These are phyloP conservation scores for Magnolia changhungtana DNA, from an alignment of 164 flowering plant genomes.

Conservation along the genomic window DNA sequence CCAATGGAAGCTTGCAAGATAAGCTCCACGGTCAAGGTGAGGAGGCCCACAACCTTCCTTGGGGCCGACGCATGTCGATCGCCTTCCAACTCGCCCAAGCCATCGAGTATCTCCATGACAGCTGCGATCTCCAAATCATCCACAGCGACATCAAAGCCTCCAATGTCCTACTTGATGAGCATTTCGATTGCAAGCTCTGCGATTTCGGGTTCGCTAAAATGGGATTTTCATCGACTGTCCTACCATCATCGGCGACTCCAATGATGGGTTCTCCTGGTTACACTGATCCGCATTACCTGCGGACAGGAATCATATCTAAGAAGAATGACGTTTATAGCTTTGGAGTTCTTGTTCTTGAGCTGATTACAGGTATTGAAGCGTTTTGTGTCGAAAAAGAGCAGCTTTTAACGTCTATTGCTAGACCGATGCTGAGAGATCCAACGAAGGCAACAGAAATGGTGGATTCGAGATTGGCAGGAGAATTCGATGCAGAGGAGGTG, in stretches of 20 bases:
- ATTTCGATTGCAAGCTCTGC: constrained; percentile 59
- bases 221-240: constrained; percentile 55
- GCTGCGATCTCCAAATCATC: constrained; percentile 47
- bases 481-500: constrained; percentile 38
- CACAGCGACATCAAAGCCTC: constrained; percentile 83
- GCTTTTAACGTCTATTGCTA: constrained; percentile 29
- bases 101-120: constrained; percentile 60
- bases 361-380: constrained; percentile 67
- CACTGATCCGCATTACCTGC: constrained; percentile 65
- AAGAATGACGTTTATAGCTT: constrained; percentile 76
- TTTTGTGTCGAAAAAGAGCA: constrained; percentile 37
- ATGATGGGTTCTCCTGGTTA: constrained; percentile 78
- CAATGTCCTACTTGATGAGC: constrained; percentile 60
- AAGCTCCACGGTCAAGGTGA: constrained; percentile 34
- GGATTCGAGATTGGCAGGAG: constrained; percentile 43
- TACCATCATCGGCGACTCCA: constrained; percentile 23
- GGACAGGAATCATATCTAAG: constrained; percentile 73
- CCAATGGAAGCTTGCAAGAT: constrained; percentile 60
- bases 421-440: constrained; percentile 26
- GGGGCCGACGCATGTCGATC: constrained; percentile 53
- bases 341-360: constrained; percentile 66
- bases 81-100: constrained; percentile 67
- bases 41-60: constrained; percentile 27
- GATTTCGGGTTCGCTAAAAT: constrained; percentile 74
- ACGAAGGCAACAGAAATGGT: constrained; percentile 35